Evolutionary conservation across 2,329 filamentous ascomycete species (phyloP), one percentile per base, ranked within the genome.

Genomic region (Penicillium sp.): DNA sequence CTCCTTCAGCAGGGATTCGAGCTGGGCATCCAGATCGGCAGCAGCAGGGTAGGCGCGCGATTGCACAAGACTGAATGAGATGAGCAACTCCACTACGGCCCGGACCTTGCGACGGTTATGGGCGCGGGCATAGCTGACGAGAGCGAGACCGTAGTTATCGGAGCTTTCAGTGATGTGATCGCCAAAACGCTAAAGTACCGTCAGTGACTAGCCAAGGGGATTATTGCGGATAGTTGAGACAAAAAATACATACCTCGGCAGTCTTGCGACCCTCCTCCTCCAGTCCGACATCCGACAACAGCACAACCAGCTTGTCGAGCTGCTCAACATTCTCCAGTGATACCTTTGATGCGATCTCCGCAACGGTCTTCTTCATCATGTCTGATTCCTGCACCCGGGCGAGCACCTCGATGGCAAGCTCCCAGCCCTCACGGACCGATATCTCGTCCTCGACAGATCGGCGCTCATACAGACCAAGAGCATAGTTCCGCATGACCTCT

Each of bases 111-210:
- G 82, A 1, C 86, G 80, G 28, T 88, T 86, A 71, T 96, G 92
- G 3, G 92, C 90, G 12, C 96, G 86, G 25, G 94, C 90, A 73
- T 95, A 98, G 80, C 96, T 97, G 78, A 95, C 88, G 20, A 98
- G 83, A 0, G 92, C 91, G 64, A 94, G 87, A 55, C 94, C 94
- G 67, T 94, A 97, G 56, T 89, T 86, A 68, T 91, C 86, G 0
- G 90, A 89, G 43, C 86, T 85, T 60, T 87, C 83, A 11, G 88
- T 86, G 41, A 96, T 83, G 50, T 88, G 83, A 65, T 96, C 89
- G 58, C 92, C 94, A 72, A 92, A 97, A 65, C 89, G 88, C 91
- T 96, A 69, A 31, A 20, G 39, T 41, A 58, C 15, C 25, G 49
- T 72, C 54, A 73, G 67, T 62, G 55, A 53, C 17, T 8, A 37